Conservation (phyloP, 805 yeast species). For the Wickerhamomyces bovis region DNA sequence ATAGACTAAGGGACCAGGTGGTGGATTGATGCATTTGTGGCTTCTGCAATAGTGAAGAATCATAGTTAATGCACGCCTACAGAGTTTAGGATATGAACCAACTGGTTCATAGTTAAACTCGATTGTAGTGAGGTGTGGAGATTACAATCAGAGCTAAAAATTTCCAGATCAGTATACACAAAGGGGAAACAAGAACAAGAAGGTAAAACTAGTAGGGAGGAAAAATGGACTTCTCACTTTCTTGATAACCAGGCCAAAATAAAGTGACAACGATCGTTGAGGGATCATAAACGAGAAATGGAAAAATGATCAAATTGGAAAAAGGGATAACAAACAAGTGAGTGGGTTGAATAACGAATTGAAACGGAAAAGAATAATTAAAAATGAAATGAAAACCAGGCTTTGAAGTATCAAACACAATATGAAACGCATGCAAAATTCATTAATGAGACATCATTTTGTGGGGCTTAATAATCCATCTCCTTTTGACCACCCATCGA, state of each 20-base stretch:
- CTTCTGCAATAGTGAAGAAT: no score
- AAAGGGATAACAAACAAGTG: not conserved
- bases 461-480: constrained; percentile 6
- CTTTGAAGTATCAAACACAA: not conserved
- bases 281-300: not conserved
- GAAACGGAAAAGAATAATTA: not conserved
- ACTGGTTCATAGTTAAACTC: no score
- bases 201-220: no score
- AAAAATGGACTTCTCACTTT: not conserved
- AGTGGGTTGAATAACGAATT: not conserved
- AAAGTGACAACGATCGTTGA: not conserved
- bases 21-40: no score
- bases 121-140: no score
- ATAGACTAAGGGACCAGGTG: no score
- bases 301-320: not conserved
- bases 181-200: no score
- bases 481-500: constrained; percentile 5
- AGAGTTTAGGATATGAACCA: no score
- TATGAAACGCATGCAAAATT: not conserved
- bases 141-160: no score
- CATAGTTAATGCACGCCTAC: no score
- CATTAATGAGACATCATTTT: not conserved
- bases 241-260: not conserved
- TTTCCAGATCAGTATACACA: no score
- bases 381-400: not conserved